Base-by-base conservation (phyloP, 495 filamentous ascomycete species). In the Penicillium mononematosum region DNA sequence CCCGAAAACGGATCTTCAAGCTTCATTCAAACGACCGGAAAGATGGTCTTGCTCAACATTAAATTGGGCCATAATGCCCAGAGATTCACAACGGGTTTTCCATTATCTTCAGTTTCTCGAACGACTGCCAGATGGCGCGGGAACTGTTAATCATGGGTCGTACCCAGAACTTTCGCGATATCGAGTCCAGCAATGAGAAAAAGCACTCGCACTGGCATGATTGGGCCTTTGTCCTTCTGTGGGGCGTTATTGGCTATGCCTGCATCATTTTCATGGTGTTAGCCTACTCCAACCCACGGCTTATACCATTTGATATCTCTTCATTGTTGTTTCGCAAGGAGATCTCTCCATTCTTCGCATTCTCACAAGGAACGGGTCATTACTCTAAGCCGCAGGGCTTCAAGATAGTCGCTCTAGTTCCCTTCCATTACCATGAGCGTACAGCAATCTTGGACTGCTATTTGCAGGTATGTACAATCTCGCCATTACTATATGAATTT, bases 401-500 rank as follows among this genome's bases (percentile, higher is more conserved):
- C 24, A 73, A 74, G 29, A 68, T 83, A 41, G 69, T 81, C 46
- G 81, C 73, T 17, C 56, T 83, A 44, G 74, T 84, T 22, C 80
- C 80, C 31, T 81, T 80, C 60, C 74, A 70, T 47, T 59, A 75
- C 44, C 68, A 69, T 59, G 70, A 77, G 56, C 70, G 67, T 6
- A 79, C 79, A 17, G 69, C 70, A 12, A 78, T 83, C 39, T 59
- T 84, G 36, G 76, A 83, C 45, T 83, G 81, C 57, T 84, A 84
- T 57, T 56, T 84, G 27, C 72, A 68, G 59, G 74, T 75, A 44
- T 53, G 69, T 8, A 31, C 31, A 6, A 2, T 27, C 12, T 20
- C 4, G 1, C 16, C 4, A 5, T 20, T 29, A 3, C n/a, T 9
- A 11, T 39, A 29, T 20, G 2, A 5, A 5, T 27, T 27, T 42